These are phyloP conservation scores for Leptomonas pyrrhocoris DNA, from an alignment of 208 protist genomes.

Conservation along the genomic window DNA sequence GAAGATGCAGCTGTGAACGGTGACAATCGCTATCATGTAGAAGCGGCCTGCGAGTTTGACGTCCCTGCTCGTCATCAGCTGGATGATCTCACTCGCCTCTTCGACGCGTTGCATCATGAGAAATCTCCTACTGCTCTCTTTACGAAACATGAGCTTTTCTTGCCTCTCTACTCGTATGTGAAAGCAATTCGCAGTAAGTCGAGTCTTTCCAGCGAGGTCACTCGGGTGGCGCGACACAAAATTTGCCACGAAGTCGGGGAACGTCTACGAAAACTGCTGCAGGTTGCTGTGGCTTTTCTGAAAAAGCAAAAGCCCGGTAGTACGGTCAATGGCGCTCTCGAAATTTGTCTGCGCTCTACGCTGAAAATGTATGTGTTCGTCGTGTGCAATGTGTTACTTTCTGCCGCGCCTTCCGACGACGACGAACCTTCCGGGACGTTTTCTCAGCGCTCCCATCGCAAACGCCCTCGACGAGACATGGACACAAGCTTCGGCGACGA, in stretches of 20 bases:
- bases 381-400: constrained; percentile 71
- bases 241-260: constrained; percentile 90
- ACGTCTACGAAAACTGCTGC: constrained; percentile 83
- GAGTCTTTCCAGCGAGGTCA: constrained; percentile 33
- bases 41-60: constrained; percentile 69
- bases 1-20: constrained; percentile 53
- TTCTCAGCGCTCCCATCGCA: constrained; percentile 47
- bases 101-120: constrained; percentile 78
- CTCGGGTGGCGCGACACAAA: constrained; percentile 73
- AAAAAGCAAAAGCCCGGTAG: constrained; percentile 34
- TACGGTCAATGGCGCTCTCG: constrained; percentile 40
- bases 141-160: constrained; percentile 71
- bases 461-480: constrained; percentile 38
- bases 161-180: constrained; percentile 70
- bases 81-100: constrained; percentile 80
- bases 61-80: constrained; percentile 72
- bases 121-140: constrained; percentile 87
- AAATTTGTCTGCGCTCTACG: constrained; percentile 79
- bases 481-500: constrained; percentile 85
- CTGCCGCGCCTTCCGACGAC: constrained; percentile 53
- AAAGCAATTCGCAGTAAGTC: constrained; percentile 65
- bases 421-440: constrained; percentile 36
- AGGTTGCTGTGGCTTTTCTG: constrained; percentile 70
- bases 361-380: constrained; percentile 89
- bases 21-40: constrained; percentile 59